Evolutionary conservation across 805 yeast genomes (phyloP).

Genomic region (Metschnikowia sp.): DNA sequence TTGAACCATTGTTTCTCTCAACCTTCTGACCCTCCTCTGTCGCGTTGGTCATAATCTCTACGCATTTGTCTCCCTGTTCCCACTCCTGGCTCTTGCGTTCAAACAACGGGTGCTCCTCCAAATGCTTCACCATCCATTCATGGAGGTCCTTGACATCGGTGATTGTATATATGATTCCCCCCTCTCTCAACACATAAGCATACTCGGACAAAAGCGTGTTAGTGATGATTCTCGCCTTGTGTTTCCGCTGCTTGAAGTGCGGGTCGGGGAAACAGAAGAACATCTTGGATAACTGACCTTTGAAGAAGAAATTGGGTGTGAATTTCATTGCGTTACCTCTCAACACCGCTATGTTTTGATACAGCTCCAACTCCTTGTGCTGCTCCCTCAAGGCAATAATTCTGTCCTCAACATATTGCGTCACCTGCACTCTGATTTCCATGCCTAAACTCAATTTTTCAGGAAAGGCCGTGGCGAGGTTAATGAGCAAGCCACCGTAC

Average conservation of each 20-base stretch:
- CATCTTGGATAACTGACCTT: slow-evolving; percentile 81
- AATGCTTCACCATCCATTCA: slow-evolving; percentile 92
- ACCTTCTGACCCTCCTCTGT: slow-evolving; percentile 99
- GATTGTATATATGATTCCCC: slow-evolving; percentile 88
- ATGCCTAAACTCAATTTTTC: slow-evolving; percentile 79
- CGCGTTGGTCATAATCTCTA: slow-evolving; percentile 79
- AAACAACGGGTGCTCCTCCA: slow-evolving; percentile 88
- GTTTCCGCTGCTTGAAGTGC: slow-evolving; percentile 95
- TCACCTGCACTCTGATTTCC: slow-evolving; percentile 98
- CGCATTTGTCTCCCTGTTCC: slow-evolving; percentile 80
- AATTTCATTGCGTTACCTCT: slow-evolving; percentile 98
- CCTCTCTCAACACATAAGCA: slow-evolving; percentile 82
- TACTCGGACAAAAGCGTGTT: slow-evolving; percentile 86
- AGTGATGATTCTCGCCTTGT: slow-evolving; percentile 94
- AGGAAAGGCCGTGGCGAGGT: slow-evolving; percentile 75
- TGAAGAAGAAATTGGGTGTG: slow-evolving; percentile 85
- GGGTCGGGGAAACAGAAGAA: slow-evolving; percentile 99
- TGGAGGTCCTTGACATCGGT: slow-evolving; percentile 94
- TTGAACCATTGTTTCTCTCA: slow-evolving; percentile 80
- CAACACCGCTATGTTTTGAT: slow-evolving; percentile 83
- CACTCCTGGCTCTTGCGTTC: slow-evolving; percentile 75
- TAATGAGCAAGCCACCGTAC: slow-evolving; percentile 85
- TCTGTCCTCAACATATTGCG: slow-evolving; percentile 94
- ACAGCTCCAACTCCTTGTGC: slow-evolving; percentile 38
- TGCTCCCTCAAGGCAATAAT: slow-evolving; percentile 81